Evolutionary conservation across 2,329 filamentous ascomycete genomes (phyloP), one percentile per base, ranked within the genome.

Genomic region (Mollisiaceae sp.): DNA sequence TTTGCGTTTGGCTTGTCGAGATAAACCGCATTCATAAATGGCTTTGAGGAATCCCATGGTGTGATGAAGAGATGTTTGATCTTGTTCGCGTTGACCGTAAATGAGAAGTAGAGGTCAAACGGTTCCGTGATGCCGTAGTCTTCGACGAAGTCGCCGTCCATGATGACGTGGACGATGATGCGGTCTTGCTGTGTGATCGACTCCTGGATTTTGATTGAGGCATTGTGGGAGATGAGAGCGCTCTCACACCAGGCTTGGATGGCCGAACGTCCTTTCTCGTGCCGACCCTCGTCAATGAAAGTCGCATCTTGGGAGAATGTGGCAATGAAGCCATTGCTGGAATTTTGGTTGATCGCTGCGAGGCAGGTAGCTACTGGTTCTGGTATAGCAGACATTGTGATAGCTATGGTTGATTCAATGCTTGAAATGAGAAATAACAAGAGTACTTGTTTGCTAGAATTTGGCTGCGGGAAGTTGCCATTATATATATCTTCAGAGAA

Each of bases 121-220:
- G 65, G 61, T 4, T 63, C 58, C 6, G 61, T 62, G 32, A 66
- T 63, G 20, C 59, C 47, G 52, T 66, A 63, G 15, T 63, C 57
- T 12, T 52, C 65, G 35, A 58, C 58, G 9, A 66, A 66, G 24
- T 66, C 61, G 22, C 61, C 66, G 32, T 67, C 65, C 65, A 65
- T 67, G 8, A 65, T 63, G n/a, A 67, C 18, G n/a, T 61, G 36
- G 38, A 65, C 20, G 50, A 65, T 43, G 15, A 32, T 60, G 20
- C 43, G 59, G n/a, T 52, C 57, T 41, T 20, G 41, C 4, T 52
- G 45, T 1, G 32, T 41, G 22, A 11, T 61, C 2, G 14, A 38
- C 12, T 58, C 54, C 39, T 63, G 43, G 27, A 67, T 43, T 4
- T 60, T 36, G 52, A 67, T 41, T 15, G 59, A 43, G 41, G 65